Conservation (phyloP, 148 eudicot species). For the Silene latifolia region DNA sequence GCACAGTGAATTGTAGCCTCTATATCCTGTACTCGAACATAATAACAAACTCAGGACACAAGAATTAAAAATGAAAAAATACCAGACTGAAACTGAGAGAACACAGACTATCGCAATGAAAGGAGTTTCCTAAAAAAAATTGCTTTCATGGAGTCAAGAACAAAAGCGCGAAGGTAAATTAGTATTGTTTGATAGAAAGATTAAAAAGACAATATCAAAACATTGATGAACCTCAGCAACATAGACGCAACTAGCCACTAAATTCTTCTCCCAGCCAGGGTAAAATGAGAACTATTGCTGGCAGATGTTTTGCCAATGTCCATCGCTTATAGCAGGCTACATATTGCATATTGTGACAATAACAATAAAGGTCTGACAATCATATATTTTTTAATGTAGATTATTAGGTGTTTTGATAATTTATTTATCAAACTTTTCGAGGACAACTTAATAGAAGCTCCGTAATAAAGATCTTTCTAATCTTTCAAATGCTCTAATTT, state of each 20-base stretch:
- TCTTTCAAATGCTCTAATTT: background rate
- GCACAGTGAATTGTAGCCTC: slow-evolving; percentile 99
- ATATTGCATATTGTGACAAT: background rate
- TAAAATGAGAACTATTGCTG: background rate
- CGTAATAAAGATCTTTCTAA: background rate
- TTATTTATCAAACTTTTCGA: background rate
- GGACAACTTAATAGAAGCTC: background rate
- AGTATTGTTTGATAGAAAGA: background rate
- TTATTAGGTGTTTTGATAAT: background rate
- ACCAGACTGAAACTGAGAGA: background rate
- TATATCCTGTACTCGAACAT: slow-evolving; percentile 74
- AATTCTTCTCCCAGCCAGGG: background rate
- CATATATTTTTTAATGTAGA: slow-evolving; percentile 4
- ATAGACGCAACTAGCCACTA: background rate
- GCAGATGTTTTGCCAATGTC: background rate
- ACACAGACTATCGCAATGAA: background rate
- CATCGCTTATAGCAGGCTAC: background rate
- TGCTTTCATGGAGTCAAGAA: background rate
- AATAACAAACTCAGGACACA: slow-evolving; percentile 14
- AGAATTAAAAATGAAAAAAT: background rate
- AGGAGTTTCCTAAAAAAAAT: background rate
- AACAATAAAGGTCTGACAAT: background rate
- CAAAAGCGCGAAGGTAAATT: background rate
- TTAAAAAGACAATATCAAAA: background rate
- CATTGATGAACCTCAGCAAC: background rate